Evolutionary conservation across 805 yeast genomes (phyloP), one percentile per base, ranked within the genome.

Genomic region (Zygotorulaspora chibaensis): DNA sequence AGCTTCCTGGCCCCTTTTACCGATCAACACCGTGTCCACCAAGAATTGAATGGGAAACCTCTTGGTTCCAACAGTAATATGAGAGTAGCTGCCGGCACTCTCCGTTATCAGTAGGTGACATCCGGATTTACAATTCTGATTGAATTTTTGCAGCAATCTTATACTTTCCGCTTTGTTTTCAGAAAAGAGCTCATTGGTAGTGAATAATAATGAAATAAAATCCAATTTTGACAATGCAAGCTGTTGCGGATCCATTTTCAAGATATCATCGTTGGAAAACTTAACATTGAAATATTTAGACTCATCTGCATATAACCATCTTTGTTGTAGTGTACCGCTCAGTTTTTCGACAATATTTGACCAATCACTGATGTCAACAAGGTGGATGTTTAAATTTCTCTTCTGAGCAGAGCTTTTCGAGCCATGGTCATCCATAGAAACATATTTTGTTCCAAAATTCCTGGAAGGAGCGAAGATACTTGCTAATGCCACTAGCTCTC

Each of bases 31-130:
- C 30, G 83, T 85, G 58, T 88, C 95, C 9, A 89, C 71, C 33
- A 88, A 70, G 56, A 84, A 87, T 53, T 87, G 89, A 3, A 88
- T 82, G 0, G 96, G 96, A 68, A 88, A 88, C 53, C 71, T 76
- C 61, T 84, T 87, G 26, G 78, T 64, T 3, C 96, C 96, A 35
- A 88, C 75, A 2, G 79, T 74, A 31, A 88, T 84, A 55, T 87
- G 83, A 1, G 95, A 86, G 64, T 82, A 88, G 8, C 95, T 84
- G 0, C 96, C 96, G 0, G 96, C 96, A 66, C 93, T 83, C 58
- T 88, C 96, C 1, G 87, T 78, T 18, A 88, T 79, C 37, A 89
- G 69, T 29, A 88, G 64, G 25, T 76, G 63, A 12, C 87, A 66
- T 0, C 90, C 93, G 1, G 62, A 45, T 29, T 65, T 59, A 63